A percentile compares a stretch with the other conserved stretches of the same genome.
Conservation (phyloP, 1,139 yeast genomes). For the Spathaspora jeffriesii region DNA sequence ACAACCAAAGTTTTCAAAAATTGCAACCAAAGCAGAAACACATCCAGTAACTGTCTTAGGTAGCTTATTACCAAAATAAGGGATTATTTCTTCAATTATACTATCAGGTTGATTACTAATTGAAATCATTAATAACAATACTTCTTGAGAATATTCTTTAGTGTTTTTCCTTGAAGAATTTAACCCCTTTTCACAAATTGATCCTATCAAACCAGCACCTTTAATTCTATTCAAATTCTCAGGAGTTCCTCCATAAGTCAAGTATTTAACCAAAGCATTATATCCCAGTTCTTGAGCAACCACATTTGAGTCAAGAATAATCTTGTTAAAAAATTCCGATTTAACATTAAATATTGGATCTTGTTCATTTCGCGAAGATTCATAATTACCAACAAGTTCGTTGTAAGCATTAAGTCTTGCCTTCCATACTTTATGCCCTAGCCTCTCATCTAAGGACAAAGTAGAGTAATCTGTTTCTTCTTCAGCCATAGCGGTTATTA, state of each 20-base stretch:
- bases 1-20: constrained; percentile 73
- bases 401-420: constrained; percentile 82
- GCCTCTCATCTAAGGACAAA: constrained; percentile 66
- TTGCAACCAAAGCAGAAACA: constrained; percentile 53
- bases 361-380: constrained; percentile 52
- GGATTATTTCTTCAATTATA: constrained; percentile 67
- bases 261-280: constrained; percentile 51
- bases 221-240: constrained; percentile 32
- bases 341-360: constrained; percentile 57
- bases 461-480: constrained; percentile 63
- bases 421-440: constrained; percentile 86
- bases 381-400: constrained; percentile 57
- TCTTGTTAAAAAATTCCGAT: constrained; percentile 51
- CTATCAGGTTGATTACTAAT: constrained; percentile 60
- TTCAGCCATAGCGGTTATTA: constrained; percentile 21
- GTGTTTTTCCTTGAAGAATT: constrained; percentile 79
- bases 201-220: constrained; percentile 48
- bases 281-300: constrained; percentile 91
- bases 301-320: constrained; percentile 79
- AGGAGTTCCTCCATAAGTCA: constrained; percentile 58
- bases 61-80: constrained; percentile 59
- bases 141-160: constrained; percentile 63
- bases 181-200: constrained; percentile 79
- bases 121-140: constrained; percentile 64
- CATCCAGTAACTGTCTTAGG: constrained; percentile 84